Base-by-base conservation (phyloP, 108 stramenopile species). In the Skeletonema grethae region DNA sequence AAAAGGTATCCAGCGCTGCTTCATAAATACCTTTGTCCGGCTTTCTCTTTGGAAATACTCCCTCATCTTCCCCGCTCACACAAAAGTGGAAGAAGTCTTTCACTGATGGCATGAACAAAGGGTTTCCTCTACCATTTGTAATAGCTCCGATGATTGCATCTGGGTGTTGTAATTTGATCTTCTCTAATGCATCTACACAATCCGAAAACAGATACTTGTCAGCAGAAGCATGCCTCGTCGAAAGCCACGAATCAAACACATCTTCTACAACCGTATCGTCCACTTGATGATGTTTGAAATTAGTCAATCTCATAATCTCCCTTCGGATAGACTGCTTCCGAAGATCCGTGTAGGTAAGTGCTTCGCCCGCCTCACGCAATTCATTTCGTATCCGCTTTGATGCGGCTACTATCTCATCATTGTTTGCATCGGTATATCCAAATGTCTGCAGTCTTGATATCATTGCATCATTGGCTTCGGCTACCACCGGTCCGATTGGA, bases 101-200 rank as follows among this genome's bases (percentile, higher is more conserved):
- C 10, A 89, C 28, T 0, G 74, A 72, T 31, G 71, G 61, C 88
- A 88, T 90, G 18, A 56, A n/a, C 6, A 86, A 74, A 6, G 91
- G 91, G 75, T 88, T 82, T 25, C 86, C 88, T 28, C 75, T 60
- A 28, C 91, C 91, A 67, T 92, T 87, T 24, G 91, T 92, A 48
- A 92, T 87, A 7, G 89, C 91, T 28, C 71, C 88, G 41, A 92
- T 75, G 45, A 78, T 53, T 2, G 72, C 78, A 34, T 67, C 58
- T 25, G 79, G 84, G 63, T 86, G 65, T 22, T 53, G 45, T 29
- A 70, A 15, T 70, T 67, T 46, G 20, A 87, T 58, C 8, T 31
- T 10, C 39, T 79, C 41, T 50, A 92, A 34, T 0, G 71, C 72
- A 15, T 63, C 58, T 10, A 85, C 29, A 10, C 76, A 72, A 34